Conservation (phyloP, 1,284 basidiomycete genomes). For the Trametes hirsuta region DNA sequence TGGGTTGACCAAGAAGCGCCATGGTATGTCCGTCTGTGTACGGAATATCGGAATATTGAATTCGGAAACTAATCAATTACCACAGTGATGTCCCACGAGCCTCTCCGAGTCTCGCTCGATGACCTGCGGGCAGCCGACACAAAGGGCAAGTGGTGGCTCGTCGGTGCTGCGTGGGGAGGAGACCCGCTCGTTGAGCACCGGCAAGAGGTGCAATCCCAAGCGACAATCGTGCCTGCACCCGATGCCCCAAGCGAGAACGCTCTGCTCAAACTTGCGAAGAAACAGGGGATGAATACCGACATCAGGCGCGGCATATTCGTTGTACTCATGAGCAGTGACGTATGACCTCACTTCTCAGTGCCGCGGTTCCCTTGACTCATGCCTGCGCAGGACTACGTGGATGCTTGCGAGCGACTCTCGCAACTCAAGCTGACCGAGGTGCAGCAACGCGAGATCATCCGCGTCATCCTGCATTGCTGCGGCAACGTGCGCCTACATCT, state of each 20-base stretch:
- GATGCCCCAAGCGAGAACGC: constrained; percentile 47
- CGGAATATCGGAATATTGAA: not conserved
- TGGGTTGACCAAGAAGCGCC: constrained; percentile 74
- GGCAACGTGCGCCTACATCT: constrained; percentile 68
- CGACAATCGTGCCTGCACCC: constrained; percentile 16
- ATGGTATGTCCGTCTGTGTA: constrained; percentile 49
- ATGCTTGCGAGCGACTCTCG: constrained; percentile 87
- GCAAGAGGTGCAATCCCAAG: constrained; percentile 25
- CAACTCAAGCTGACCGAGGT: constrained; percentile 86
- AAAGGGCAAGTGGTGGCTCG: constrained; percentile 98
- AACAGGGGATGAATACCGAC: constrained; percentile 99
- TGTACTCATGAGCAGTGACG: constrained; percentile 92
- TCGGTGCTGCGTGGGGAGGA: constrained; percentile 95
- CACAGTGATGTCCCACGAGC: constrained; percentile 80
- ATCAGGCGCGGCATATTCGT: constrained; percentile 91
- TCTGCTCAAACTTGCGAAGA: constrained; percentile 80
- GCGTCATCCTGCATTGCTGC: constrained; percentile 92
- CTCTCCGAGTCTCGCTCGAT: constrained; percentile 81
- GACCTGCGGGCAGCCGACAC: constrained; percentile 86
- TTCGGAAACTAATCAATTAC: not conserved
- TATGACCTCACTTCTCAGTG: constrained; percentile 42
- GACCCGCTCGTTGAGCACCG: constrained; percentile 82
- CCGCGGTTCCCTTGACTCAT: not conserved
- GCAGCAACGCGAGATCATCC: constrained; percentile 93
- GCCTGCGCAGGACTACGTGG: constrained; percentile 79